Conservation (phyloP, 208 protist species). For the Crithidia brevicula region DNA sequence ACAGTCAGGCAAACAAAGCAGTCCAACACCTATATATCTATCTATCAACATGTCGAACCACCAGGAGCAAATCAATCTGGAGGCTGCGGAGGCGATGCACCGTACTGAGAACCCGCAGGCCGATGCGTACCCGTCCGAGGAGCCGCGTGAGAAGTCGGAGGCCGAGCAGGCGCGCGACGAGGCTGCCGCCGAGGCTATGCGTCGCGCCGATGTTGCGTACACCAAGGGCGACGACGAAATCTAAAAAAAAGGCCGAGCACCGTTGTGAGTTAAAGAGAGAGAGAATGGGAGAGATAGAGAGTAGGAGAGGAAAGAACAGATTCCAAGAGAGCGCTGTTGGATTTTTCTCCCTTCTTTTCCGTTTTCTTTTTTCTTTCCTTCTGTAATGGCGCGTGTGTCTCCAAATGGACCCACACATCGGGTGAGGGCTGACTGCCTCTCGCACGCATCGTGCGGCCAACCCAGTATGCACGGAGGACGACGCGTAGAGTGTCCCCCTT, state of each 20-base stretch:
- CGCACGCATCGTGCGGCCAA: no score
- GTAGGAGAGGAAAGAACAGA: not conserved
- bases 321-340: not conserved
- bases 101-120: slow-evolving; percentile 25
- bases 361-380: not conserved
- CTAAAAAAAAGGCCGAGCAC: slow-evolving; percentile 12
- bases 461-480: no score
- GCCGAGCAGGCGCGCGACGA: not conserved
- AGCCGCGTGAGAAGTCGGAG: not conserved
- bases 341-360: not conserved
- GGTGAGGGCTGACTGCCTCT: no score
- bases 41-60: slow-evolving; percentile 11
- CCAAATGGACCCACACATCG: no score
- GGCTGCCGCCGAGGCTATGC: slow-evolving; percentile 29
- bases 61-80: slow-evolving; percentile 31
- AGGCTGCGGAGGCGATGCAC: slow-evolving; percentile 32
- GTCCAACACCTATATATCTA: no score
- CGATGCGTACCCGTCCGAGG: slow-evolving; percentile 8
- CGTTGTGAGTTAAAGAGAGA: no score
- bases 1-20: no score
- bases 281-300: not conserved
- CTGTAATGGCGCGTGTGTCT: not conserved
- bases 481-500: no score
- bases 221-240: slow-evolving; percentile 2
- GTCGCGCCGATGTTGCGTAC: slow-evolving; percentile 22